These are phyloP conservation scores for Colletotrichum liriopes DNA, from an alignment of 2,329 filamentous ascomycete species.

Conservation along the genomic window DNA sequence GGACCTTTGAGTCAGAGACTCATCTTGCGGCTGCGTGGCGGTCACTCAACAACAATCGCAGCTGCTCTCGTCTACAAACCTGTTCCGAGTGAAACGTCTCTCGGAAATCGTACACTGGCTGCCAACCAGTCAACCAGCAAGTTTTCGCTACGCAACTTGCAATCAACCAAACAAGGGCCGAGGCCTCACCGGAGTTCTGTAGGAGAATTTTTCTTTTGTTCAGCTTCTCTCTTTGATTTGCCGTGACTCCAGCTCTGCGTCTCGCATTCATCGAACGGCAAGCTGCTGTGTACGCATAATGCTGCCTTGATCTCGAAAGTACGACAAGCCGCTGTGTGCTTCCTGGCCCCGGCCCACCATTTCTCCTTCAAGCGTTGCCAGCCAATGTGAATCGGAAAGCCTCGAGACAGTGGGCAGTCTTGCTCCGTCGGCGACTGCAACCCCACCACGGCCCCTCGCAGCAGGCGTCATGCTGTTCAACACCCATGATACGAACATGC, in stretches of 20 bases:
- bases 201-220: neutral
- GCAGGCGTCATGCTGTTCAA: slow-evolving; percentile 18
- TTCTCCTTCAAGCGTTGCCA: neutral
- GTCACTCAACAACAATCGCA: neutral
- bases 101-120: neutral
- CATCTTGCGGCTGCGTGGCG: slow-evolving; percentile 20
- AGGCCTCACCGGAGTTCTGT: neutral
- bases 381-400: neutral
- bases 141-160: neutral
- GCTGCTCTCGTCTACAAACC: slow-evolving; percentile 2
- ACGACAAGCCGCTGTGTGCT: neutral
- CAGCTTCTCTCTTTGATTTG: neutral
- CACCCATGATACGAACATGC: slow-evolving; percentile 9
- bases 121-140: neutral
- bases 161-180: neutral
- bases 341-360: neutral
- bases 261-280: neutral
- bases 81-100: slow-evolving; percentile 12
- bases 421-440: slow-evolving; percentile 2
- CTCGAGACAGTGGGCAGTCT: neutral
- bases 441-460: slow-evolving; percentile 2
- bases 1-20: slow-evolving; percentile 3
- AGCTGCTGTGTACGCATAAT: neutral
- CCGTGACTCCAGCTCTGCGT: neutral
- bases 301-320: neutral